Percentiles rank a stretch among this genome's conserved stretches.
Conservation (phyloP, 768 basidiomycete genomes). For the Trametes punicea region DNA sequence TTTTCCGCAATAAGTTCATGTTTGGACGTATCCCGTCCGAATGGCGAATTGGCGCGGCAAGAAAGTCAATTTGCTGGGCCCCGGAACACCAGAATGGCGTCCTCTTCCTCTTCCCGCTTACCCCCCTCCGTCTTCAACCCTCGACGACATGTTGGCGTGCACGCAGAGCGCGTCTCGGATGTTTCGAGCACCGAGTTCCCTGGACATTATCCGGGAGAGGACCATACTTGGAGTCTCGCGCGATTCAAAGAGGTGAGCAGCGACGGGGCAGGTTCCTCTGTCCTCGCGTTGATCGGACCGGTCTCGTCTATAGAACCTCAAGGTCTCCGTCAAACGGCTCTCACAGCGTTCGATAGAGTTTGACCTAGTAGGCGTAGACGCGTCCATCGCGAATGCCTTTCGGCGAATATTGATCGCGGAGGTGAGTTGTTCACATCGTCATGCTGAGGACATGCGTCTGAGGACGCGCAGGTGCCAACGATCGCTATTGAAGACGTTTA, state of each 20-base stretch:
- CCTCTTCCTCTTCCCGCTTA: constrained; percentile 25
- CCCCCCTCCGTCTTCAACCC: constrained; percentile 35
- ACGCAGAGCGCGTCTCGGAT: constrained; percentile 68
- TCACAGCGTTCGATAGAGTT: constrained; percentile 88
- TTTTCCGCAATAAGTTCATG: no score
- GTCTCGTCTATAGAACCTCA: constrained; percentile 52
- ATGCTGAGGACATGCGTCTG: not conserved
- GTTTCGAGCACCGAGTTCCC: constrained; percentile 91
- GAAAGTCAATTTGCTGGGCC: constrained; percentile 14
- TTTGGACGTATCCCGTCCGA: not conserved
- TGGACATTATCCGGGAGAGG: constrained; percentile 82
- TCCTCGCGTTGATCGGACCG: not conserved
- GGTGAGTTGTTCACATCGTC: constrained; percentile 45
- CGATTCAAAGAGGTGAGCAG: constrained; percentile 71
- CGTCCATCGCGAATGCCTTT: constrained; percentile 93
- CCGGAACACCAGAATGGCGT: constrained; percentile 22
- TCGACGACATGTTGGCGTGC: constrained; percentile 60
- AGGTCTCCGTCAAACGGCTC: constrained; percentile 70
- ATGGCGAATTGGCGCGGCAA: not conserved
- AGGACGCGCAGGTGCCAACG: constrained; percentile 71
- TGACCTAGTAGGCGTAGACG: constrained; percentile 93
- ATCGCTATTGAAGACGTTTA: constrained; percentile 89
- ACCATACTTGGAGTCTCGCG: constrained; percentile 77
- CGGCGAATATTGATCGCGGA: constrained; percentile 92
- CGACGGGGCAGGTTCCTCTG: not conserved